Evolutionary conservation across 768 basidiomycete species (phyloP), one percentile per base, ranked within the genome.

Genomic region (Kwoniella heveanensis): DNA sequence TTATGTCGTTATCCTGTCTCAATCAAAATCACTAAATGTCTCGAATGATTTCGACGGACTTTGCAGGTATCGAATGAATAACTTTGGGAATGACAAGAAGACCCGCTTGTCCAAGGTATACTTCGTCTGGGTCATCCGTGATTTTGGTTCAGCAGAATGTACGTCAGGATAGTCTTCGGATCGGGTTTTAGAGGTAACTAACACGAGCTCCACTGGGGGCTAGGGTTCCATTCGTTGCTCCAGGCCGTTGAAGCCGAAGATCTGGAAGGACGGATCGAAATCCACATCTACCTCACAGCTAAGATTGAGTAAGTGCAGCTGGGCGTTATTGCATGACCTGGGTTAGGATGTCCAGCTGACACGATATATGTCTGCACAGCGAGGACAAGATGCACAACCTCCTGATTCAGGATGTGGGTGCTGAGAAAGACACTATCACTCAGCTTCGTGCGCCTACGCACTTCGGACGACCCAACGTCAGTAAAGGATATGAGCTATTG

Each of bases 311-410:
- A 48, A 48, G 64, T 60, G 9, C 12, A 15, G 12, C 54, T 44
- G 39, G 15, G 13, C 29, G 5, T 17, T 48, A 13, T 5, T 32
- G 19, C 25, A 22, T 55, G 47, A 51, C 26, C 48, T n/a, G n/a
- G n/a, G n/a, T n/a, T n/a, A n/a, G n/a, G n/a, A n/a, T n/a, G n/a
- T n/a, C n/a, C n/a, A n/a, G n/a, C n/a, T n/a, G n/a, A n/a, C n/a
- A n/a, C n/a, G n/a, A n/a, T n/a, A n/a, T n/a, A n/a, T 25, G 66
- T 19, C n/a, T 30, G 49, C 24, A 7, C 48, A 73, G 71, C 54
- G 90, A 92, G 66, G 91, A 93, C 74, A 92, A 97, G 68, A 86
- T 94, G 85, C 90, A 88, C 81, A 96, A 95, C 76, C 94, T 96
- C 78, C 85, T 93, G 57, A 90, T 90, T 7, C 89, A 92, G 73